Evolutionary conservation across 2,329 filamentous ascomycete genomes (phyloP).

Genomic region (Fusarium xyrophilum): DNA sequence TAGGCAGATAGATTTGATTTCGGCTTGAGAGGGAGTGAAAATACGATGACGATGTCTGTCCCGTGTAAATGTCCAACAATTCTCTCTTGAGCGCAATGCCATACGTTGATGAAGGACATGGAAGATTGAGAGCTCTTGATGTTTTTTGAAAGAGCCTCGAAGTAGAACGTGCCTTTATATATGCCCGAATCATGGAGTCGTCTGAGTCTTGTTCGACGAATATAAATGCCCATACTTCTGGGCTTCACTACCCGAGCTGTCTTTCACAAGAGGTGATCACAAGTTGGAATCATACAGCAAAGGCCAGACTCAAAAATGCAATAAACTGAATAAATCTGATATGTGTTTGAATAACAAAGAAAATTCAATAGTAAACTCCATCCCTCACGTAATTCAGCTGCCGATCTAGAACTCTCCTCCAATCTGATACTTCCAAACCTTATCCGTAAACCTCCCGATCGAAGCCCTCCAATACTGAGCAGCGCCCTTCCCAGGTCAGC

Average conservation of each 20-base stretch:
- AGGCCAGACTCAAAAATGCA: accelerated
- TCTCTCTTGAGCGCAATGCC: too few species aligned
- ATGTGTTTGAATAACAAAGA: accelerated
- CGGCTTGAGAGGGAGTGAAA: accelerated
- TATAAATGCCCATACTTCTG: too few species aligned
- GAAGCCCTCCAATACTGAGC: conserved; percentile 26
- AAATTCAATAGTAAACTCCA: neutral
- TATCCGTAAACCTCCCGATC: conserved; percentile 20
- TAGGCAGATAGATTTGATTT: neutral
- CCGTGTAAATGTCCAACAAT: too few species aligned
- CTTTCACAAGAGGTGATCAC: accelerated
- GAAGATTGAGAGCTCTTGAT: accelerated
- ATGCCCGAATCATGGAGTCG: accelerated
- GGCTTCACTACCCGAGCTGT: too few species aligned
- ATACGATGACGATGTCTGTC: neutral
- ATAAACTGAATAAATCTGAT: accelerated
- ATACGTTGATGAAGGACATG: accelerated
- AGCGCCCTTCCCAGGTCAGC: neutral
- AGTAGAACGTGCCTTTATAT: too few species aligned
- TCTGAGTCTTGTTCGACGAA: neutral
- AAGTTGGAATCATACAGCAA: accelerated
- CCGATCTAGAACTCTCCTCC: conserved; percentile 19
- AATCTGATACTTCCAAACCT: conserved; percentile 20
- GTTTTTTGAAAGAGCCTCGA: accelerated
- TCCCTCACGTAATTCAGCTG: accelerated